Conservation (phyloP, 2,329 filamentous ascomycete genomes). For the Celoporthe dispersa region DNA sequence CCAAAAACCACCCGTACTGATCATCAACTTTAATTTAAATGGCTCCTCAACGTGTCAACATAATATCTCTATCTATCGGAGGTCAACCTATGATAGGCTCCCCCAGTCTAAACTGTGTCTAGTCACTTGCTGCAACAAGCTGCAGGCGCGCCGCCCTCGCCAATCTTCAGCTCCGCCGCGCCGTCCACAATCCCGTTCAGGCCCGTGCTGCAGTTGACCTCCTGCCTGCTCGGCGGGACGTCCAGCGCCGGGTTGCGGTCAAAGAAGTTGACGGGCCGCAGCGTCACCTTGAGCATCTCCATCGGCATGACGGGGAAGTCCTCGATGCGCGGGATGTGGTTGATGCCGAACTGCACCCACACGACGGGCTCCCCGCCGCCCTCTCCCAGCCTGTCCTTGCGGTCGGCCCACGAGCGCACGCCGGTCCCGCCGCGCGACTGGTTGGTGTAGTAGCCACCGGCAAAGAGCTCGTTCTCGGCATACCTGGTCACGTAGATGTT, state of each 20-base stretch:
- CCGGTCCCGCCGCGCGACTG: conserved; percentile 44
- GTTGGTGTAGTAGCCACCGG: conserved; percentile 45
- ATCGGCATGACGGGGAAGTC: conserved; percentile 73
- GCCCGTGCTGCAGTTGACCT: conserved; percentile 44
- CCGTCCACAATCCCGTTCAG: conserved; percentile 33
- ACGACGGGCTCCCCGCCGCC: conserved; percentile 52
- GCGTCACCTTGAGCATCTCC: conserved; percentile 55
- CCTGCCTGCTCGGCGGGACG: conserved; percentile 51
- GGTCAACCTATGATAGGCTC: background rate
- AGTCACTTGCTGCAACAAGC: conserved; percentile 7
- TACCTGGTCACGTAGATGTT: conserved; percentile 44
- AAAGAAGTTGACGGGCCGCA: conserved; percentile 59
- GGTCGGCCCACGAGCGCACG: conserved; percentile 39
- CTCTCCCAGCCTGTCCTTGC: conserved; percentile 46
- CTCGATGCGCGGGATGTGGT: conserved; percentile 65
- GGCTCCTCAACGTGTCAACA: background rate
- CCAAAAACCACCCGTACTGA: background rate
- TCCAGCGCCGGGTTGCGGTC: conserved; percentile 55
- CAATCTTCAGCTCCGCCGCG: conserved; percentile 23
- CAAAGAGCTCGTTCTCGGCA: conserved; percentile 43
- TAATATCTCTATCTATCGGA: background rate
- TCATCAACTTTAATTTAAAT: background rate
- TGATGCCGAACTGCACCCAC: conserved; percentile 59
- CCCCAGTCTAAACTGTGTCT: background rate
- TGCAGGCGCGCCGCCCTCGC: conserved; percentile 22